These are phyloP conservation scores for Dactylellina haptotyla DNA, from an alignment of 2,329 filamentous ascomycete species.

Conservation along the genomic window DNA sequence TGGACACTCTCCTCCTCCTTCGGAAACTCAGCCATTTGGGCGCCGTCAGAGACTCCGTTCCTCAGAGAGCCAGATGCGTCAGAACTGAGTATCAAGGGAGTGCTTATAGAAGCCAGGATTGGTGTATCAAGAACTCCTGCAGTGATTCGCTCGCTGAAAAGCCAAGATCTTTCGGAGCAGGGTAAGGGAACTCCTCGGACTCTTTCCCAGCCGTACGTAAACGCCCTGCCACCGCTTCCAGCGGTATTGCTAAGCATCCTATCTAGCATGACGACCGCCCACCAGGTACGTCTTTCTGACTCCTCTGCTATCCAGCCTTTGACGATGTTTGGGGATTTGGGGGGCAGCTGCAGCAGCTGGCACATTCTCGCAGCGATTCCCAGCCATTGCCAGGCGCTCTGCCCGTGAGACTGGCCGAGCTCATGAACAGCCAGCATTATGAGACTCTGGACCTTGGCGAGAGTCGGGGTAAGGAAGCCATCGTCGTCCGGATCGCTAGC, in stretches of 20 bases:
- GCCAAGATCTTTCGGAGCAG: constrained; percentile 65
- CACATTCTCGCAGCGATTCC: constrained; percentile 69
- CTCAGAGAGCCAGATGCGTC: constrained; percentile 63
- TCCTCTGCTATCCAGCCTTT: constrained; percentile 70
- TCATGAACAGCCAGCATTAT: constrained; percentile 78
- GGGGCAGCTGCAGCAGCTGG: constrained; percentile 27
- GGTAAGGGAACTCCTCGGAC: constrained; percentile 70
- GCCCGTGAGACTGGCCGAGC: constrained; percentile 69
- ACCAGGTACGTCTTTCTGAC: constrained; percentile 75
- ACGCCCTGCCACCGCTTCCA: constrained; percentile 61
- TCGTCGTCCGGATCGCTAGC: constrained; percentile 66
- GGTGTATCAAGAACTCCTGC: constrained; percentile 54
- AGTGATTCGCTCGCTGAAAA: constrained; percentile 48
- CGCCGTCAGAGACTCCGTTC: constrained; percentile 61
- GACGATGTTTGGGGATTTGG: constrained; percentile 59
- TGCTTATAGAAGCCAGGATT: constrained; percentile 61
- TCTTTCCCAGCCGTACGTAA: constrained; percentile 72
- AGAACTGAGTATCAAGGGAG: constrained; percentile 72
- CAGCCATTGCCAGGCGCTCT: constrained; percentile 74
- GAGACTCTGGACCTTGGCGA: constrained; percentile 74
- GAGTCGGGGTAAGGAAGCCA: constrained; percentile 65
- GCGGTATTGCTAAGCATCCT: constrained; percentile 60
- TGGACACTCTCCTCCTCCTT: constrained; percentile 64
- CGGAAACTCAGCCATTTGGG: constrained; percentile 61
- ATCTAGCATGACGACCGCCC: constrained; percentile 78